A percentile compares a stretch with the other conserved stretches of the same genome.
phyloP scores from a whole-genome alignment of 1,284 basidiomycete species.

The Caloboletus inedulis region DNA sequence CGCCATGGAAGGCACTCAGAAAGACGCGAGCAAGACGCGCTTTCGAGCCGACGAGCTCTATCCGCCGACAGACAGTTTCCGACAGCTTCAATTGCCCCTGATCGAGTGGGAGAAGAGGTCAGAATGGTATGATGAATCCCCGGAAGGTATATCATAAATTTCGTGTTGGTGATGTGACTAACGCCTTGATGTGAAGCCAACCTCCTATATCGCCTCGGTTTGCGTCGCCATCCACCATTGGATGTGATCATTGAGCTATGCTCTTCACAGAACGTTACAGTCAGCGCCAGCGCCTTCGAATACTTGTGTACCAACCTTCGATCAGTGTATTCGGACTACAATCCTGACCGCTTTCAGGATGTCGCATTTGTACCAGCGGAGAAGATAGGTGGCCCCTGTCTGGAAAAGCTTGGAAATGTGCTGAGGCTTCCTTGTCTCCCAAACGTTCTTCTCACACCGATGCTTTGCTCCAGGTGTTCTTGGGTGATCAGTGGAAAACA shows the following conservation, averaged over 20 bases:
- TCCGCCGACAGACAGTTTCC: conserved; percentile 75
- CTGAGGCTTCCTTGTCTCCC: conserved; percentile 7
- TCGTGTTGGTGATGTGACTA: neutral
- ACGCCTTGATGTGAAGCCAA: neutral
- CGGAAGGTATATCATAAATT: neutral
- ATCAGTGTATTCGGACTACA: conserved; percentile 59
- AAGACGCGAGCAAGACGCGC: conserved; percentile 34
- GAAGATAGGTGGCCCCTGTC: conserved; percentile 40
- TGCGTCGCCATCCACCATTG: conserved; percentile 69
- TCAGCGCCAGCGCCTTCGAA: conserved; percentile 55
- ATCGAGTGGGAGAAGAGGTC: conserved; percentile 69
- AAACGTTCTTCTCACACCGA: neutral
- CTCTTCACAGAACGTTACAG: conserved; percentile 44
- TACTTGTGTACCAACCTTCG: conserved; percentile 72
- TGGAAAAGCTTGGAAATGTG: conserved; percentile 69
- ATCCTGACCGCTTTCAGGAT: conserved; percentile 46
- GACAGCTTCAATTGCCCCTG: conserved; percentile 70
- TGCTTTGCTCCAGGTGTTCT: neutral
- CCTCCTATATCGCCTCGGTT: conserved; percentile 75
- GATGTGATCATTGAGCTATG: conserved; percentile 63
- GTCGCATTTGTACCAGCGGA: conserved; percentile 78
- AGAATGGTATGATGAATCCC: conserved; percentile 66
- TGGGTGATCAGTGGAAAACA: neutral
- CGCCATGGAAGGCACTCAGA: conserved; percentile 48
- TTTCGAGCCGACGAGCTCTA: conserved; percentile 71